These are phyloP conservation scores for Neonothopanus nambi DNA, from an alignment of 1,284 basidiomycete genomes.

Conservation along the genomic window DNA sequence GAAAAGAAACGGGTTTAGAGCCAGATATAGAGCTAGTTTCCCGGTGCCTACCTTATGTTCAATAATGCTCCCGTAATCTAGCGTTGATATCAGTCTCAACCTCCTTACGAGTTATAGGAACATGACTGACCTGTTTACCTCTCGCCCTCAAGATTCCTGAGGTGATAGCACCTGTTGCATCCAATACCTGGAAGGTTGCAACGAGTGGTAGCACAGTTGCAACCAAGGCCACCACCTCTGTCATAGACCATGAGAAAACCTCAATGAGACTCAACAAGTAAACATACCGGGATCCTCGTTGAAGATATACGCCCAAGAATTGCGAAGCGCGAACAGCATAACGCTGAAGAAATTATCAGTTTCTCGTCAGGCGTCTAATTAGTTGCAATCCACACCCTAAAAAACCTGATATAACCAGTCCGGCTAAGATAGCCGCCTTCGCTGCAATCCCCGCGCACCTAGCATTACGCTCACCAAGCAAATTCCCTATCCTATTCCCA, in stretches of 20 bases:
- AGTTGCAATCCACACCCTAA: slow-evolving; percentile 50
- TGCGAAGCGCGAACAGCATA: slow-evolving; percentile 72
- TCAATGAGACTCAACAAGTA: not conserved
- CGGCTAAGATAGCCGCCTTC: slow-evolving; percentile 62
- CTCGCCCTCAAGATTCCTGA: slow-evolving; percentile 66
- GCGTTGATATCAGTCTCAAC: slow-evolving; percentile 4
- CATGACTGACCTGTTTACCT: slow-evolving; percentile 49
- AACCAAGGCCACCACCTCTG: slow-evolving; percentile 65
- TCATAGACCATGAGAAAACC: not conserved
- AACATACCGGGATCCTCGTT: slow-evolving; percentile 71
- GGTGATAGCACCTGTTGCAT: slow-evolving; percentile 59
- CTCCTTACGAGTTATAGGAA: slow-evolving; percentile 22
- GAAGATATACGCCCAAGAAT: slow-evolving; percentile 81
- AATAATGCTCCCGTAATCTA: slow-evolving; percentile 44
- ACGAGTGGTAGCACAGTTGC: slow-evolving; percentile 73
- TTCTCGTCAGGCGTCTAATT: too few species aligned
- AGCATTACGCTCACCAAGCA: slow-evolving; percentile 74
- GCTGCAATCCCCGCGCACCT: slow-evolving; percentile 68
- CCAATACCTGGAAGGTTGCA: slow-evolving; percentile 69
- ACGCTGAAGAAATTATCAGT: slow-evolving; percentile 37
- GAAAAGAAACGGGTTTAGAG: not conserved
- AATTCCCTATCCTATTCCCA: slow-evolving; percentile 68
- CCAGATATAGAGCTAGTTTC: not conserved
- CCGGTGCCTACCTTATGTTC: slow-evolving; percentile 33
- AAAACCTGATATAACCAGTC: slow-evolving; percentile 54